Base-by-base conservation (phyloP, 768 basidiomycete genomes). In the Leccinum truebloodii region DNA sequence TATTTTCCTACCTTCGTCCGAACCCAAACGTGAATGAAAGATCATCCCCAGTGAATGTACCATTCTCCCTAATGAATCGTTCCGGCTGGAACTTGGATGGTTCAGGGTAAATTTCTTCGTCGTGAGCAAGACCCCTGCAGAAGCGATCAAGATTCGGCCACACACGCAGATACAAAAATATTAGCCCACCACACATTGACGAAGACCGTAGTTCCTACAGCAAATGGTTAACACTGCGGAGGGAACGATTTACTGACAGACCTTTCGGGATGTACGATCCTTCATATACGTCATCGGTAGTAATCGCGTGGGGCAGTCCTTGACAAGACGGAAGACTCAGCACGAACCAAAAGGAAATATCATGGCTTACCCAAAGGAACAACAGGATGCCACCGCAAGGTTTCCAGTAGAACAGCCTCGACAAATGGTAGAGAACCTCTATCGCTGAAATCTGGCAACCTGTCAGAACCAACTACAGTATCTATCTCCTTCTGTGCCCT, bases 31-130 rank as follows among this genome's bases (percentile, higher is more conserved):
- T 41, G n/a, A 63, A 55, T 4, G 64, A 41, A 34, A 2, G n/a
- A 2, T 63, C 61, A 6, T 20, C 37, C 7, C 59, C 60, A 6
- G n/a, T 56, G 28, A 65, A 61, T 4, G 60, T 54, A 18, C 62
- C 71, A 50, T 73, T 59, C 13, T 61, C 56, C 30, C 51, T 63
- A 1, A 72, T 1, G 51, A 76, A 83, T 13, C 81, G 72, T 20
- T 77, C 75, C 12, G 81, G 83, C 1, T 65, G 62, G 64, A 81
- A 84, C 12, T 65, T 63, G 6, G 75, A 65, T 4, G 83, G 80
- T 46, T 80, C 64, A 2, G 71, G 61, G 57, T 79, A 84, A 5
- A 73, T 67, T 20, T 66, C 62, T 49, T 71, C 69, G 49, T 82
- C 75, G 37, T 76, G 76, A 9, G 71, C 65, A 61, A 83, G 71